Base-by-base conservation (phyloP, 1,284 basidiomycete species). In the Ceratobasidium sp. region DNA sequence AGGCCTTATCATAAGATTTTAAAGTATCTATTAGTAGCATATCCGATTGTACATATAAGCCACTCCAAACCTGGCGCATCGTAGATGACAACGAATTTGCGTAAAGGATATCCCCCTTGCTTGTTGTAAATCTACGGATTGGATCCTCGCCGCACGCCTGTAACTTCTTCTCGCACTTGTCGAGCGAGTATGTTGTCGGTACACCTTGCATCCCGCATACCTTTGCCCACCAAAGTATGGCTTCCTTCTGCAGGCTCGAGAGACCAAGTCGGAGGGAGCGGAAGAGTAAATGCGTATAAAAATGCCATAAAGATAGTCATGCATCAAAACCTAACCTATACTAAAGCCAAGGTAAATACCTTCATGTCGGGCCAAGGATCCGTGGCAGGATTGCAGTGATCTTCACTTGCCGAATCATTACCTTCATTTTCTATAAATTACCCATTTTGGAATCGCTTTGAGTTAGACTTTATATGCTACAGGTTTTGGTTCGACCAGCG, bases 281-380 rank as follows among this genome's bases (percentile, higher is more conserved):
- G 26, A 69, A 69, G 23, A 69, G 50, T 26, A 66, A 38, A 26
- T 66, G n/a, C 13, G 64, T 50, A 42, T 46, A 42, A 42, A 38
- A 62, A n/a, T 62, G 59, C 59, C 38, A 56, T 56, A 56, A 56
- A 56, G 2, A 56, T 56, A n/a, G 20, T 10, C 9, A 26, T 9
- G 23, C 20, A n/a, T 56, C 23, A 56, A 23, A n/a, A 23, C 26
- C 54, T 26, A 56, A n/a, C 54, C 20, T 26, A n/a, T 56, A 56
- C 26, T n/a, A 26, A n/a, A 56, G 12, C 20, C 15, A 23, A 56
- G 9, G 54, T n/a, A 23, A 56, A 56, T 56, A 56, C 54, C 15
- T n/a, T 56, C 54, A 56, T 56, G 20, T 56, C 23, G 9, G 54
- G 54, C 54, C 54, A 56, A 17, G 54, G 54, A 10, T n/a, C 54